Percentiles rank a stretch among this genome's conserved stretches.
These are phyloP conservation scores for Arthroderma uncinatum DNA, from an alignment of 2,329 filamentous ascomycete genomes.

Conservation along the genomic window DNA sequence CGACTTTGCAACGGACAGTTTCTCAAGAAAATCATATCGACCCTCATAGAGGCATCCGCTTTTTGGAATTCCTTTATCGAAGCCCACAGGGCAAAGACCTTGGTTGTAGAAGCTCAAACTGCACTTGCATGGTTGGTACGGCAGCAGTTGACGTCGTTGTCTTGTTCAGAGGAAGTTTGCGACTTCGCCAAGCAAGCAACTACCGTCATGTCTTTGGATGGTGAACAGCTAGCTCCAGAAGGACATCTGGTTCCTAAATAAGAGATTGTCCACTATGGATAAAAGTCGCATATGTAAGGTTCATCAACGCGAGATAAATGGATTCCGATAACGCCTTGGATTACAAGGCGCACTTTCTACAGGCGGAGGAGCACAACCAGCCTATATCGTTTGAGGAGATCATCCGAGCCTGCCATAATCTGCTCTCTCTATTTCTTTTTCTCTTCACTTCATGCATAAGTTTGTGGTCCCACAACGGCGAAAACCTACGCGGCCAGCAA, in stretches of 20 bases:
- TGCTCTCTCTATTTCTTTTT: not conserved
- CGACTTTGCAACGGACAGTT: slow-evolving; percentile 4
- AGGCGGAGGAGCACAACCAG: not conserved
- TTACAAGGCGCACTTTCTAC: not conserved
- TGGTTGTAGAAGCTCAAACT: not conserved
- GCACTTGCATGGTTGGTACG: not conserved
- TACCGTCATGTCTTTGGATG: no score
- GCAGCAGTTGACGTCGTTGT: not conserved
- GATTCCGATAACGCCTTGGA: not conserved
- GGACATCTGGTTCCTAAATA: no score
- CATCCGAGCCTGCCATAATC: slow-evolving; percentile 1
- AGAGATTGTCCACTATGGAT: no score
- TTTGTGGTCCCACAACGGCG: no score
- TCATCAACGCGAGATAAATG: no score
- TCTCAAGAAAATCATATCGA: not conserved
- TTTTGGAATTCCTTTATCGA: not conserved
- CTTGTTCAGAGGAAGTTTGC: not conserved
- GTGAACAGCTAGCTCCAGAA: no score
- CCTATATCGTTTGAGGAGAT: not conserved
- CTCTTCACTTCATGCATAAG: no score
- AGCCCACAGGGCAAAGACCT: not conserved
- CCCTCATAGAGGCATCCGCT: not conserved
- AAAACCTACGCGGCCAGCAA: no score
- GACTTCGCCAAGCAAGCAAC: not conserved
- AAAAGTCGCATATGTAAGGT: no score